A percentile compares a stretch with the other conserved stretches of the same genome.
These are phyloP conservation scores for Tuber aestivum DNA, from an alignment of 495 filamentous ascomycete species.

Conservation along the genomic window DNA sequence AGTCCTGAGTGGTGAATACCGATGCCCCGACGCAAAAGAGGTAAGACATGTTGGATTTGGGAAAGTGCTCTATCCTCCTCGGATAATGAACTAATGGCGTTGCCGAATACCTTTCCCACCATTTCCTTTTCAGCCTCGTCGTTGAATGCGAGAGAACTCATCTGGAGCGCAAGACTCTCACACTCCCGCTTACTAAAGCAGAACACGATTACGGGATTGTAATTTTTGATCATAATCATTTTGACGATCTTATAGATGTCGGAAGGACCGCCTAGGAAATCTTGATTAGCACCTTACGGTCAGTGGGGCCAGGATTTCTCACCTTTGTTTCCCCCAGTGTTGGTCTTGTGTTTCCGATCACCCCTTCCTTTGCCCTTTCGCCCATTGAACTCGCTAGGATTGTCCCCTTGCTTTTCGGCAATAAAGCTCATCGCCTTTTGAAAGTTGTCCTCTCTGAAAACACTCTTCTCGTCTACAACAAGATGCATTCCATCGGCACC, in stretches of 20 bases:
- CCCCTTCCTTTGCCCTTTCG: constrained; percentile 70
- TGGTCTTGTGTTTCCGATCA: constrained; percentile 73
- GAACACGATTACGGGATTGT: constrained; percentile 97
- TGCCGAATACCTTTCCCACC: constrained; percentile 88
- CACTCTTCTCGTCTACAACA: constrained; percentile 90
- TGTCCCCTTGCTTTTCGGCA: constrained; percentile 79
- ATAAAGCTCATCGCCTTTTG: constrained; percentile 86
- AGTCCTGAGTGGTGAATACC: constrained; percentile 96
- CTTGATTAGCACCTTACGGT: constrained; percentile 11
- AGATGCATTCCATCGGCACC: constrained; percentile 91
- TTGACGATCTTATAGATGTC: constrained; percentile 96
- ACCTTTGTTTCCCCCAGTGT: constrained; percentile 71
- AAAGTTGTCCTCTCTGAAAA: constrained; percentile 94
- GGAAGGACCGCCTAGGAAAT: constrained; percentile 51
- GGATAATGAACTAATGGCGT: constrained; percentile 80
- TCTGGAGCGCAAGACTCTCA: constrained; percentile 75
- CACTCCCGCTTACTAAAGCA: constrained; percentile 98
- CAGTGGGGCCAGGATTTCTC: constrained; percentile 16
- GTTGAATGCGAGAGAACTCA: constrained; percentile 88
- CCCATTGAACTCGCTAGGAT: constrained; percentile 68
- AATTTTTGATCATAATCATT: constrained; percentile 95
- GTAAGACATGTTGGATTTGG: constrained; percentile 86
- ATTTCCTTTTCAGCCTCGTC: constrained; percentile 91
- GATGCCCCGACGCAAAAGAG: constrained; percentile 82
- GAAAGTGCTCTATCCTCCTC: constrained; percentile 81